These are phyloP conservation scores for Metrosideros polymorpha DNA, from an alignment of 441 rosid genomes.

Conservation along the genomic window DNA sequence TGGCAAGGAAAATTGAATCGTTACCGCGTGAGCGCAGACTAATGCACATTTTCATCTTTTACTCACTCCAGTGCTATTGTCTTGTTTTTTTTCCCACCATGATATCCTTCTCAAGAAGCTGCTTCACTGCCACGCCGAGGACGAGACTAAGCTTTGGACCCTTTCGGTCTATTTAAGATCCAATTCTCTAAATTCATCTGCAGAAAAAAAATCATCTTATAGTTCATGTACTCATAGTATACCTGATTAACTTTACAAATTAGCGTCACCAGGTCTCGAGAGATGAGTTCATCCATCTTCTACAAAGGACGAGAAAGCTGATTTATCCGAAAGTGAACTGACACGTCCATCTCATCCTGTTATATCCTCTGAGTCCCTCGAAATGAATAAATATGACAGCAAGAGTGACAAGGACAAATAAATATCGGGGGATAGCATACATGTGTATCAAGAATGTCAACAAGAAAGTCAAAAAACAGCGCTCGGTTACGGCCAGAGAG, in stretches of 20 bases:
- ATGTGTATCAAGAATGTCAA: background rate
- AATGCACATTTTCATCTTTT: background rate
- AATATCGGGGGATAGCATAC: background rate
- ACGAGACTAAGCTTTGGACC: background rate
- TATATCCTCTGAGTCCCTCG: background rate
- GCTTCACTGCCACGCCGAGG: background rate
- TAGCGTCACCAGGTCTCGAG: background rate
- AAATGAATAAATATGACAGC: background rate
- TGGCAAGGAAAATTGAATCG: background rate
- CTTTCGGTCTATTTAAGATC: background rate
- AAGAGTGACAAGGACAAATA: background rate
- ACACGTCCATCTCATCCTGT: background rate
- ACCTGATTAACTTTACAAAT: background rate
- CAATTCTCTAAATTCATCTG: background rate
- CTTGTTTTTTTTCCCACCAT: background rate
- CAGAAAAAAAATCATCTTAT: background rate
- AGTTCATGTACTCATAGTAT: background rate
- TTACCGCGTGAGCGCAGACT: background rate
- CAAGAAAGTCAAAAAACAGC: background rate
- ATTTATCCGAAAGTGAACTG: background rate
- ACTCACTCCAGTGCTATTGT: background rate
- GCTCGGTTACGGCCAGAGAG: background rate
- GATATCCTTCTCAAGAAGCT: background rate
- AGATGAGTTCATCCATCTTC: background rate
- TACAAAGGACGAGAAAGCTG: background rate